A percentile compares a stretch with the other conserved stretches of the same genome.
Evolutionary conservation across 1,139 yeast species (phyloP).

Genomic region (Candida neerlandica): DNA sequence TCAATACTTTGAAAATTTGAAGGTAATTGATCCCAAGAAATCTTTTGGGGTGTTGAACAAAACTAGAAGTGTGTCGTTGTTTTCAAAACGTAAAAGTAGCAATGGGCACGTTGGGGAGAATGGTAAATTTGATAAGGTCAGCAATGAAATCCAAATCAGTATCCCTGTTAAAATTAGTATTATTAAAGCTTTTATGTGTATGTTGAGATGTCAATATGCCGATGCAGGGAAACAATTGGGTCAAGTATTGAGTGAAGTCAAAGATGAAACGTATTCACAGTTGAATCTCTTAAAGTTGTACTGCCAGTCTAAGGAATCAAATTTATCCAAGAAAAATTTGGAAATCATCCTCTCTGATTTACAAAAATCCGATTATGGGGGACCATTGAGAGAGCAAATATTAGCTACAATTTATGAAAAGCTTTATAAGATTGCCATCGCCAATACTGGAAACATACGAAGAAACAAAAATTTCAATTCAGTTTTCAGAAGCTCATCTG

Average conservation of each 20-base stretch:
- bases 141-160: neutral
- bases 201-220: slow-evolving; percentile 15
- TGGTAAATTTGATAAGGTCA: neutral
- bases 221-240: slow-evolving; percentile 11
- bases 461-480: slow-evolving; percentile 1
- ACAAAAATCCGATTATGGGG: slow-evolving; percentile 4
- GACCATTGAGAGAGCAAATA: slow-evolving; percentile 7
- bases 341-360: neutral
- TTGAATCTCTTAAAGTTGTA: slow-evolving; percentile 6
- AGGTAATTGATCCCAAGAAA: neutral
- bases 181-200: slow-evolving; percentile 14
- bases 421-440: slow-evolving; percentile 4
- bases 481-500: neutral
- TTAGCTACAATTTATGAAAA: slow-evolving; percentile 11
- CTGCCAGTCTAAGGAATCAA: slow-evolving; percentile 11
- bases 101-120: neutral
- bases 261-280: slow-evolving; percentile 1
- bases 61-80: slow-evolving; percentile 11
- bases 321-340: slow-evolving; percentile 4
- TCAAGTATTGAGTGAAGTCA: slow-evolving; percentile 4
- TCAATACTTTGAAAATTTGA: slow-evolving; percentile 10
- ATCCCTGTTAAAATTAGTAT: slow-evolving; percentile 6
- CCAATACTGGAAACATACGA: neutral
- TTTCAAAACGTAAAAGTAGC: neutral
- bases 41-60: slow-evolving; percentile 1